Evolutionary conservation across 139 green algal genomes (phyloP).

Genomic region (Pedinophyceae sp.): DNA sequence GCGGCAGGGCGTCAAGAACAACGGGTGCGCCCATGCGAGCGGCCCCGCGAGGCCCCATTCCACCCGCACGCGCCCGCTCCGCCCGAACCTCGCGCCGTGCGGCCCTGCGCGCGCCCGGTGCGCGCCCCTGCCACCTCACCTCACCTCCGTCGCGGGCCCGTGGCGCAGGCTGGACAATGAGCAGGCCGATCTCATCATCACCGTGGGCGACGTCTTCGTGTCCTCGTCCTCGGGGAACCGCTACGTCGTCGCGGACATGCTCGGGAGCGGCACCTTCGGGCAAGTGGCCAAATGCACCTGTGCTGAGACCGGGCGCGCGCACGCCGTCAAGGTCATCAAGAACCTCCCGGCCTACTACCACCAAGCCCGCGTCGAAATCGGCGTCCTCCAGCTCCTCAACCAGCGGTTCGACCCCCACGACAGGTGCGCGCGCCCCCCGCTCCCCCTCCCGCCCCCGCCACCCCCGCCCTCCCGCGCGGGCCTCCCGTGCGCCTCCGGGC

Average conservation of each 20-base stretch:
- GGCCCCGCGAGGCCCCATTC: no score
- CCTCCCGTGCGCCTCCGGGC: no score
- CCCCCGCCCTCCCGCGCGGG: no score
- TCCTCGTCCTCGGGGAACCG: slow-evolving; percentile 10
- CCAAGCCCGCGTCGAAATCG: slow-evolving; percentile 73
- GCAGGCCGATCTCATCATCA: slow-evolving; percentile 71
- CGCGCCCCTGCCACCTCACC: no score
- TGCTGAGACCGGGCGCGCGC: slow-evolving; percentile 24
- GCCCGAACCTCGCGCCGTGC: no score
- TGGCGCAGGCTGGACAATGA: slow-evolving; percentile 83
- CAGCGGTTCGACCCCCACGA: slow-evolving; percentile 54
- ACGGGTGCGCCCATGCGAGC: no score
- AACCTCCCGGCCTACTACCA: slow-evolving; percentile 93
- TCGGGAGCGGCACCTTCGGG: slow-evolving; percentile 90
- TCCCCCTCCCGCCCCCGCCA: no score
- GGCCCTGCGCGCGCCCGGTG: no score
- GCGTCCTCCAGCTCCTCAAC: slow-evolving; percentile 87
- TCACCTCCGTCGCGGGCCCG: no score
- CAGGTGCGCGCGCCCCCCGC: no score
- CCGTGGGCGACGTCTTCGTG: slow-evolving; percentile 43
- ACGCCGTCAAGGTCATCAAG: slow-evolving; percentile 96
- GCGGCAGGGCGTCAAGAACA: slow-evolving; percentile 30
- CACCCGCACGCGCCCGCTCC: no score
- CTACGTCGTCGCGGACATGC: slow-evolving; percentile 56
- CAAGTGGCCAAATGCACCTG: slow-evolving; percentile 70